These are phyloP conservation scores for Bruguiera hainesii DNA, from an alignment of 441 rosid genomes.

Conservation along the genomic window DNA sequence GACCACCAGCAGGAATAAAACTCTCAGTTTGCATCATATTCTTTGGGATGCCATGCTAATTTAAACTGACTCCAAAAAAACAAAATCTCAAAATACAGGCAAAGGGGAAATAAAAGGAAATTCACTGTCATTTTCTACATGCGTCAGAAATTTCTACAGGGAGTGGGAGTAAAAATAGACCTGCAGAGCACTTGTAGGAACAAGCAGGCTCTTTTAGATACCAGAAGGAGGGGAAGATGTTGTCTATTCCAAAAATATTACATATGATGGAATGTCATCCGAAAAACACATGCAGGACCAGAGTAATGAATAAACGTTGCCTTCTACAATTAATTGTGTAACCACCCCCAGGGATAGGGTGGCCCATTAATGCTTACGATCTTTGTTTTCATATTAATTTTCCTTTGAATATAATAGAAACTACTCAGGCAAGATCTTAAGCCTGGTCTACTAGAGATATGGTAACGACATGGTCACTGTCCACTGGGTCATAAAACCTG, in stretches of 20 bases:
- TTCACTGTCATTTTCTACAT: no score
- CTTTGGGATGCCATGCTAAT: no score
- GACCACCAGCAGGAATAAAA: background rate
- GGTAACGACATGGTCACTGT: background rate
- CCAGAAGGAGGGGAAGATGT: background rate
- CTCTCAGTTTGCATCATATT: no score
- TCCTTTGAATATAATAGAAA: background rate
- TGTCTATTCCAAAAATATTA: background rate
- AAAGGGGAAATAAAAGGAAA: no score
- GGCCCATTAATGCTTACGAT: background rate
- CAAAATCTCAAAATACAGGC: no score
- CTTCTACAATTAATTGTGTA: background rate
- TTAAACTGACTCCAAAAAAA: no score
- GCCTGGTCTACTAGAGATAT: background rate
- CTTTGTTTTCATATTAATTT: no score
- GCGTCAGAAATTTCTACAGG: no score
- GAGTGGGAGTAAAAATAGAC: no score
- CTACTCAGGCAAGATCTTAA: background rate
- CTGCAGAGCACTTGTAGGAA: background rate
- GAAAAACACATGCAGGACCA: background rate
- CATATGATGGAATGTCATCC: background rate
- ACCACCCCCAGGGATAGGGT: background rate
- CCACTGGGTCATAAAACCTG: background rate
- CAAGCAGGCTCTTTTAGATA: background rate
- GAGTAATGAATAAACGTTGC: background rate